phyloP scores from a whole-genome alignment of 2,329 filamentous ascomycete genomes.

The Calonectria hawksworthii region DNA sequence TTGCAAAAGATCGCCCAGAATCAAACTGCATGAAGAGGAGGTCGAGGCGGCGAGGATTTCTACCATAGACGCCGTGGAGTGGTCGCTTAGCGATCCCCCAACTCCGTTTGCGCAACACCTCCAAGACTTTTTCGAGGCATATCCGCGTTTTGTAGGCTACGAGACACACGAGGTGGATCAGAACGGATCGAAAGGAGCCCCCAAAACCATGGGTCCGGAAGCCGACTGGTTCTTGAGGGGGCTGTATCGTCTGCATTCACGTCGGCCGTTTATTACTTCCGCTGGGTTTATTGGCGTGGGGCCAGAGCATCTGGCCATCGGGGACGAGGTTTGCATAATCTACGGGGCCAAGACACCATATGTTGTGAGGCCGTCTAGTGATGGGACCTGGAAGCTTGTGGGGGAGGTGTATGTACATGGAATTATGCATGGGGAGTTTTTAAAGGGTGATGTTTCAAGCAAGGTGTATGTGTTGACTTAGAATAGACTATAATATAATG shows the following conservation, averaged over 20 bases:
- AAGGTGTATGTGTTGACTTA: neutral
- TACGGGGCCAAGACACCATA: slow-evolving; percentile 2
- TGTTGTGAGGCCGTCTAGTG: neutral
- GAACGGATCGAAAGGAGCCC: neutral
- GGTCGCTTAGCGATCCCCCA: neutral
- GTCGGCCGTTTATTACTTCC: slow-evolving; percentile 11
- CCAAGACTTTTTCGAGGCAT: neutral
- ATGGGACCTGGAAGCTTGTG: slow-evolving; percentile 8
- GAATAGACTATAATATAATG: neutral
- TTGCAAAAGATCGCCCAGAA: slow-evolving; percentile 25
- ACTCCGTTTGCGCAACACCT: neutral
- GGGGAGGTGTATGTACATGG: slow-evolving; percentile 26
- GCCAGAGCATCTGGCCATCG: neutral
- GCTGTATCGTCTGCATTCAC: slow-evolving; percentile 5
- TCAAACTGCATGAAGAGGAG: slow-evolving; percentile 6
- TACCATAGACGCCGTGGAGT: neutral
- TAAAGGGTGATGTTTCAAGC: neutral
- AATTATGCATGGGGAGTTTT: slow-evolving; percentile 20
- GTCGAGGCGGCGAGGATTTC: slow-evolving; percentile 22
- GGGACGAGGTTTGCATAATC: slow-evolving; percentile 12
- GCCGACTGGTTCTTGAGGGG: neutral
- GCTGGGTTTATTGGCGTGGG: neutral
- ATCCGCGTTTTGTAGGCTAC: neutral
- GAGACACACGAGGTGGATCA: neutral
- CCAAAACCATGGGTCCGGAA: neutral